These are phyloP conservation scores for Pharnaceum exiguum DNA, from an alignment of 148 eudicot species.

Conservation along the genomic window DNA sequence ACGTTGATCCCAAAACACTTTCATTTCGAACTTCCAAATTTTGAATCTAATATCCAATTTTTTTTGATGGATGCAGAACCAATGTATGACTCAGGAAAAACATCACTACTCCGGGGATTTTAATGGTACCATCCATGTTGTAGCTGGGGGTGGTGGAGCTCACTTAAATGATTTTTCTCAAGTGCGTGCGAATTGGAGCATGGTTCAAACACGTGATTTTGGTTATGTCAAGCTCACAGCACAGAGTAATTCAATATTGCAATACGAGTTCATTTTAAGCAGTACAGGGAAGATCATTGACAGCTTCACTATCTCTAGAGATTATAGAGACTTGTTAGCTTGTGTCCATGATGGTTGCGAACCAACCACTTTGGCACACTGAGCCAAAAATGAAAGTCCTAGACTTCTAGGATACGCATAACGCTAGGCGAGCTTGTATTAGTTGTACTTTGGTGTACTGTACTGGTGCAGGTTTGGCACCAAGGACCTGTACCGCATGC, in stretches of 20 bases:
- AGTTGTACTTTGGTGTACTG: too few species aligned
- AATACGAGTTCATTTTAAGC: constrained; percentile 62
- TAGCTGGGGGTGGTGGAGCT: constrained; percentile 74
- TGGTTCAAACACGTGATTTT: constrained; percentile 53
- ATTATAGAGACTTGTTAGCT: constrained; percentile 23
- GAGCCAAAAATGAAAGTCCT: too few species aligned
- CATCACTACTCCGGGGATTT: constrained; percentile 57
- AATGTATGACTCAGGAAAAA: constrained; percentile 55
- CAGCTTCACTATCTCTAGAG: constrained; percentile 25
- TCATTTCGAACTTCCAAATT: not conserved
- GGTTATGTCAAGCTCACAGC: constrained; percentile 87
- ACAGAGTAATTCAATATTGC: constrained; percentile 53
- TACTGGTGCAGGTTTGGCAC: too few species aligned
- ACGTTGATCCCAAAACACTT: not conserved
- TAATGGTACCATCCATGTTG: constrained; percentile 85
- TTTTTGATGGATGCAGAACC: constrained; percentile 35
- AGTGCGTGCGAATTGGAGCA: constrained; percentile 56
- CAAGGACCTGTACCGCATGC: too few species aligned
- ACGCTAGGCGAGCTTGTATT: too few species aligned
- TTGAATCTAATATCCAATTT: not conserved
- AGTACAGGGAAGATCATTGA: constrained; percentile 20
- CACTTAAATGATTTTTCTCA: constrained; percentile 46
- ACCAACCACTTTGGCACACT: constrained; percentile 10
- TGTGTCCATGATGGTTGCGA: constrained; percentile 26
- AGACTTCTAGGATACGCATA: too few species aligned